Conservation (phyloP, 257 asterid species). For the Craterostigma plantagineum region DNA sequence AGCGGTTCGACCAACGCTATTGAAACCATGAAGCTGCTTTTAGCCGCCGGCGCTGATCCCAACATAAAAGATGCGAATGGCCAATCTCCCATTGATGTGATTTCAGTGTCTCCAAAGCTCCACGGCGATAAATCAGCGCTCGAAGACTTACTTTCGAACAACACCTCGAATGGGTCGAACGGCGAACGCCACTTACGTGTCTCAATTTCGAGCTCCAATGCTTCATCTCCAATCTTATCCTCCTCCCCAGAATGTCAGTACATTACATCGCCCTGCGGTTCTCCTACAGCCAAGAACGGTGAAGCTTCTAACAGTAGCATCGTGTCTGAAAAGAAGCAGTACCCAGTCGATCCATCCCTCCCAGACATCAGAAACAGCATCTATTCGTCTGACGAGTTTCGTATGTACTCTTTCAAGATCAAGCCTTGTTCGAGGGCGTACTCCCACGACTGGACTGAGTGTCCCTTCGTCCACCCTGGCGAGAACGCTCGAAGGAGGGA, state of each 20-base stretch:
- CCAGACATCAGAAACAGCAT: constrained; percentile 1
- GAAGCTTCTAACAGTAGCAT: too few relatives aligned
- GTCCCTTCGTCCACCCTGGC: constrained; percentile 4
- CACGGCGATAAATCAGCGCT: background rate
- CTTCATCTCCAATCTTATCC: background rate
- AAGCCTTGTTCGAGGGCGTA: constrained; percentile 5
- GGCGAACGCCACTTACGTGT: background rate
- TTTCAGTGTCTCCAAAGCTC: background rate
- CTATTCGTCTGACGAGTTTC: constrained; percentile 2
- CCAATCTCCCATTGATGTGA: background rate
- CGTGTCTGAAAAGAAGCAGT: constrained; percentile 3
- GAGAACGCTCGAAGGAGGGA: constrained; percentile 1
- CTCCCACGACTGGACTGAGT: constrained; percentile 6
- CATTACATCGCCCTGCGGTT: background rate
- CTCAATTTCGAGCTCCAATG: background rate
- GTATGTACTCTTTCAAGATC: constrained; percentile 4
- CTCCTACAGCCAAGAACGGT: background rate
- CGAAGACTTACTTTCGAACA: background rate
- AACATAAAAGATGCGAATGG: background rate
- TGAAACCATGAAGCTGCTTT: background rate
- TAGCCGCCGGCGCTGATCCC: background rate
- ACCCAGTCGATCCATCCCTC: constrained; percentile 3
- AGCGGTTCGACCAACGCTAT: background rate
- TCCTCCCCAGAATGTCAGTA: background rate
- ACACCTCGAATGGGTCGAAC: too few relatives aligned